Evolutionary conservation across 1,139 yeast genomes (phyloP), one percentile per base, ranked within the genome.

Genomic region (Scheffersomyces quercinus): DNA sequence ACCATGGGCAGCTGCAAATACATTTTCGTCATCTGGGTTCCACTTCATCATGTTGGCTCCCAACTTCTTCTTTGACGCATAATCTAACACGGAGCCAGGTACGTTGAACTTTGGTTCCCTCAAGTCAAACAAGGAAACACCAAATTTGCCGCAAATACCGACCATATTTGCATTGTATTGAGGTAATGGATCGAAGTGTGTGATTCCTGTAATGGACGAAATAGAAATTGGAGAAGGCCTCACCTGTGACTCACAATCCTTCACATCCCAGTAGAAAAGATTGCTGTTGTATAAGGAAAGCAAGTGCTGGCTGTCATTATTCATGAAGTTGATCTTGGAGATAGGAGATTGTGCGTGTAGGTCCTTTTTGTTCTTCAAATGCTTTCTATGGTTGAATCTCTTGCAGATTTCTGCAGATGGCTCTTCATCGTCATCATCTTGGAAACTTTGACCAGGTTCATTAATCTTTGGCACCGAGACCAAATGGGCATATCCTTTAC

Each of bases 331-430:
- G 46, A 73, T 51, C 43, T 65, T 63, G 20, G 62, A 50, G 29
- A 69, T 59, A 37, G 56, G 57, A n/a, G 58, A 45, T 41, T 43
- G 44, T 5, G 64, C 58, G 4, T 41, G 43, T 12, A 30, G 29
- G 5, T 46, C 49, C 14, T 66, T 56, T 26, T 59, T 51, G 49
- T 68, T 51, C 41, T 61, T 66, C 31, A 83, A 58, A 54, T 85
- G 88, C 51, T 82, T 82, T 40, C 77, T 67, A 63, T 88, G 96
- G 61, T 86, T 85, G 64, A 84, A 87, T 37, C 93, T 69, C 60
- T 84, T 84, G 50, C 85, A 68, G 14, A 88, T 84, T 58, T 83
- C 89, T 0, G 95, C 95, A 29, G 81, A 75, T 35, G 70, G 64
- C 1, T 61, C 75, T 28, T 70, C 70, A 12, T 67, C 70, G 9